Conservation (phyloP, 208 protist genomes). For the Plasmodiophora brassicae region DNA sequence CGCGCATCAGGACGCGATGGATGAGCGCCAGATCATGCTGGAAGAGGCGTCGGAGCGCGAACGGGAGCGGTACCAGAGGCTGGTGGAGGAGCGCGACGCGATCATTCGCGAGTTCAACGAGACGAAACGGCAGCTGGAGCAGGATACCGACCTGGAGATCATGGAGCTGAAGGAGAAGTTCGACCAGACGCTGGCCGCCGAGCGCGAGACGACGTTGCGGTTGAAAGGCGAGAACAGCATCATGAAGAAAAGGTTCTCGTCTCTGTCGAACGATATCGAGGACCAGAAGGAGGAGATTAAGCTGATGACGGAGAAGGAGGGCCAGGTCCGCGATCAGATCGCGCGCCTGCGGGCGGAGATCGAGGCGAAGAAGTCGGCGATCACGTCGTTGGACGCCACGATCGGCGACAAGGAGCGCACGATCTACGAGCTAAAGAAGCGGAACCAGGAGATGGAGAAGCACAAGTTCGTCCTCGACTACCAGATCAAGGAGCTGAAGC, state of each 20-base stretch:
- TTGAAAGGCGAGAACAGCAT: slow-evolving; percentile 76
- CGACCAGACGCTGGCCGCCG: slow-evolving; percentile 77
- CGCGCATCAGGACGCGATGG: background rate
- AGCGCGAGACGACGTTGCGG: slow-evolving; percentile 72
- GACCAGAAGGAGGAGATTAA: slow-evolving; percentile 61
- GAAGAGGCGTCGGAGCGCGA: background rate
- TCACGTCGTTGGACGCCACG: slow-evolving; percentile 83
- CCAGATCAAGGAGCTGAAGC: slow-evolving; percentile 92
- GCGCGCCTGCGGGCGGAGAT: slow-evolving; percentile 60
- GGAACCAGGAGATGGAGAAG: slow-evolving; percentile 42
- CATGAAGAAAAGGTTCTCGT: slow-evolving; percentile 76
- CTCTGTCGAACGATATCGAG: slow-evolving; percentile 82
- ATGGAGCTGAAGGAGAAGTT: slow-evolving; percentile 80
- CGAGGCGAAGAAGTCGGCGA: slow-evolving; percentile 78
- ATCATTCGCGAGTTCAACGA: slow-evolving; percentile 66
- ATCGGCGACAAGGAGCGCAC: slow-evolving; percentile 91
- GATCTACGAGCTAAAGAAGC: slow-evolving; percentile 91
- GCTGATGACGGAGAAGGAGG: slow-evolving; percentile 40
- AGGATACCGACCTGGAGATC: slow-evolving; percentile 88
- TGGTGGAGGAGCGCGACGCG: slow-evolving; percentile 46
- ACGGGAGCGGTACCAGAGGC: slow-evolving; percentile 50
- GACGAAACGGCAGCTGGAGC: slow-evolving; percentile 79
- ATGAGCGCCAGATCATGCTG: background rate
- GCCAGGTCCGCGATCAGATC: slow-evolving; percentile 55
- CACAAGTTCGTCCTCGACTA: slow-evolving; percentile 90